Conservation (phyloP, 805 yeast genomes). For the Vanderwaltozyma tropicalis region DNA sequence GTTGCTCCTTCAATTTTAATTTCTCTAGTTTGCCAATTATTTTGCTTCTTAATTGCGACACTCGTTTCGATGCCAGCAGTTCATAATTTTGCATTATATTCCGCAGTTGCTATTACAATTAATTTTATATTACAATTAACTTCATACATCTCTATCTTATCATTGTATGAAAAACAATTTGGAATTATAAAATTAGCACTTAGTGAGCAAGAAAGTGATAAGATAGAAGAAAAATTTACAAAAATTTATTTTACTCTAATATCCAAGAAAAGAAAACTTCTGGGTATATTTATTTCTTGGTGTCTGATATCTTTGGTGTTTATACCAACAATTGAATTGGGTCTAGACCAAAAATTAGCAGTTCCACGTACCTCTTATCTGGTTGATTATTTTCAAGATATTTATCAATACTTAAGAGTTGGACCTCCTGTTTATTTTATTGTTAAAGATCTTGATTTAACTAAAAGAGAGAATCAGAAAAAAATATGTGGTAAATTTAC, state of each 20-base stretch:
- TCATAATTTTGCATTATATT: slow-evolving; percentile 80
- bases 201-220: slow-evolving; percentile 8
- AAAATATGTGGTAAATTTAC: slow-evolving; percentile 80
- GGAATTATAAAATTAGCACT: slow-evolving; percentile 5
- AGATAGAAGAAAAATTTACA: slow-evolving; percentile 8
- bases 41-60: slow-evolving; percentile 70
- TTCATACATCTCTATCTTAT: slow-evolving; percentile 60
- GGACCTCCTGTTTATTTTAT: slow-evolving; percentile 93
- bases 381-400: slow-evolving; percentile 68
- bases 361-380: slow-evolving; percentile 76
- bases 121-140: slow-evolving; percentile 76
- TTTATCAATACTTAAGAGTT: slow-evolving; percentile 60
- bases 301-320: slow-evolving; percentile 58
- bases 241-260: slow-evolving; percentile 47
- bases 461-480: slow-evolving; percentile 52
- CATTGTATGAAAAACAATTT: slow-evolving; percentile 25
- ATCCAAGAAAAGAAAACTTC: slow-evolving; percentile 38
- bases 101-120: slow-evolving; percentile 74
- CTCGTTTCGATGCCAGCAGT: slow-evolving; percentile 93
- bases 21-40: slow-evolving; percentile 67
- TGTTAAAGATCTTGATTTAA: slow-evolving; percentile 56
- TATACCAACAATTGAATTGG: slow-evolving; percentile 61
- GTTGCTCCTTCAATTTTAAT: slow-evolving; percentile 83
- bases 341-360: slow-evolving; percentile 84
- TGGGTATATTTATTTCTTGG: slow-evolving; percentile 49